Evolutionary conservation across 768 basidiomycete species (phyloP).

Genomic region (Gautieria morchelliformis): DNA sequence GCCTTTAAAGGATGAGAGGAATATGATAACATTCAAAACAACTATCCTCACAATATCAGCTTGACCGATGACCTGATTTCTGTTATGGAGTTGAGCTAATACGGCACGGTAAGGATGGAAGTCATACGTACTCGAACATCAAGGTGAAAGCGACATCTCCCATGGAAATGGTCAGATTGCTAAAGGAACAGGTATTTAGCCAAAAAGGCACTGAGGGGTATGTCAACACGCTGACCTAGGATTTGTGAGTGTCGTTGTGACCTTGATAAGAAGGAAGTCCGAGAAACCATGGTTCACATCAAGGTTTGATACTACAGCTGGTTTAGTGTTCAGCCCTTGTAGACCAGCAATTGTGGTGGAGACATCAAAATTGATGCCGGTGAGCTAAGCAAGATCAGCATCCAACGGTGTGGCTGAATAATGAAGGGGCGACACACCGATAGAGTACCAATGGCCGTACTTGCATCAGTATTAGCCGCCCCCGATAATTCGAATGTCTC

Average conservation of each 20-base stretch:
- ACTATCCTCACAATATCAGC: constrained; percentile 39
- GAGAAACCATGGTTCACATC: constrained; percentile 62
- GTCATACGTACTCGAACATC: constrained; percentile 38
- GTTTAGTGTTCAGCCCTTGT: constrained; percentile 51
- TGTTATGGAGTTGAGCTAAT: constrained; percentile 14
- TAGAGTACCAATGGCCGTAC: constrained; percentile 58
- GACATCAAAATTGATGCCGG: constrained; percentile 49
- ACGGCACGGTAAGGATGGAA: not conserved
- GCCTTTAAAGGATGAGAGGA: constrained; percentile 23
- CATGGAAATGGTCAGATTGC: constrained; percentile 39
- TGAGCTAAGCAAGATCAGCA: constrained; percentile 20
- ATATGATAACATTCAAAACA: not conserved
- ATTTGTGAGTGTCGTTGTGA: constrained; percentile 50
- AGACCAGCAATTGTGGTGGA: constrained; percentile 50
- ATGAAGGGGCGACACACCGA: constrained; percentile 14
- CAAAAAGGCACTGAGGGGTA: not conserved
- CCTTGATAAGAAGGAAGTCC: constrained; percentile 59
- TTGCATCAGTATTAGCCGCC: constrained; percentile 40
- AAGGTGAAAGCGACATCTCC: constrained; percentile 57
- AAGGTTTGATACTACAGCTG: constrained; percentile 44
- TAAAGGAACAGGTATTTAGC: constrained; percentile 9
- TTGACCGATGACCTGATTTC: constrained; percentile 43
- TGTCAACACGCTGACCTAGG: constrained; percentile 37
- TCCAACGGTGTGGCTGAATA: not conserved
- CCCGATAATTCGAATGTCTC: constrained; percentile 46